phyloP scores from a whole-genome alignment of 2,329 filamentous ascomycete genomes.

The Cercospora canescens region DNA sequence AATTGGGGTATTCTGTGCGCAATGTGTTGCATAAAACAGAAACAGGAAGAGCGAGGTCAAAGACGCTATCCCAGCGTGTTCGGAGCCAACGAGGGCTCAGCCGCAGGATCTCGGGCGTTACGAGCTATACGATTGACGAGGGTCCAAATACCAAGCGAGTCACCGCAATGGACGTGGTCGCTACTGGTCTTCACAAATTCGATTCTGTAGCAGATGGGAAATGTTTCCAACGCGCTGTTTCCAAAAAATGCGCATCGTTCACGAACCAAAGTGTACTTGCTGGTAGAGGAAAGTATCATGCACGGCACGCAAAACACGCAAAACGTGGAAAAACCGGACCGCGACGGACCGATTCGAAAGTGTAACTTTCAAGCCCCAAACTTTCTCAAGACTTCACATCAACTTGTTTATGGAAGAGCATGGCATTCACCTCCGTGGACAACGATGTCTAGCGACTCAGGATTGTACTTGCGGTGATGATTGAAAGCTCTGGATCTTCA shows the following conservation, averaged over 20 bases:
- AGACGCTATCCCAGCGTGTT: background rate
- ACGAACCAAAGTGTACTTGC: no score
- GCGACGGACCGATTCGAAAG: background rate
- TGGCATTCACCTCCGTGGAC: background rate
- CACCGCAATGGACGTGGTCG: background rate
- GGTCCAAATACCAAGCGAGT: background rate
- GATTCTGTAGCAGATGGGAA: no score
- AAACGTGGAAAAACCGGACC: background rate
- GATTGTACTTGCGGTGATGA: background rate
- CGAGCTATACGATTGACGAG: background rate
- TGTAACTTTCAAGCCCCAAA: background rate
- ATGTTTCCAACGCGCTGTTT: no score
- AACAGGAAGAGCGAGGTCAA: background rate
- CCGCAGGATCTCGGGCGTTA: background rate
- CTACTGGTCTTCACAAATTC: no score
- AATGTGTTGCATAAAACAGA: background rate
- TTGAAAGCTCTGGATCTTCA: background rate
- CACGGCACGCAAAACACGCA: no score
- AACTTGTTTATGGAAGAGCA: background rate
- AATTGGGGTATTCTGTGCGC: background rate
- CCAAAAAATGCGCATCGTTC: no score
- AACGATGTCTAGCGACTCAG: background rate
- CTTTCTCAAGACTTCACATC: background rate
- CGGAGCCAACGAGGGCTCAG: background rate
- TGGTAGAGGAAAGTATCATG: no score